phyloP scores from a whole-genome alignment of 2,329 filamentous ascomycete genomes.

The Aspergillus tamarii region DNA sequence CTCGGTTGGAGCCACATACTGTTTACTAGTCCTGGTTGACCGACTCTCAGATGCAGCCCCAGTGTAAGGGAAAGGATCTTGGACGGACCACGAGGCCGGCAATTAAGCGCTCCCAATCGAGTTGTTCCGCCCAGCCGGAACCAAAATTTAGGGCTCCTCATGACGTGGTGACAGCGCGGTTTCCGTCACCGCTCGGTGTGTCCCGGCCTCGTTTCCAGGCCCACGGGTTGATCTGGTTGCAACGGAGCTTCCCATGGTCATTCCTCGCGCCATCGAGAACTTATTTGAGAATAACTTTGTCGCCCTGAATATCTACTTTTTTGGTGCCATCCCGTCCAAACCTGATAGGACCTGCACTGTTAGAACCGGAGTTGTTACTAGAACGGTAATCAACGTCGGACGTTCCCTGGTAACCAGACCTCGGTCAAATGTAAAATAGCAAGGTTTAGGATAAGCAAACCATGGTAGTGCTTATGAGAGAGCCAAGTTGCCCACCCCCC shows the following conservation, averaged over 20 bases:
- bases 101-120: not conserved
- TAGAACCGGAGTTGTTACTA: not conserved
- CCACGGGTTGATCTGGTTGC: not conserved
- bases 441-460: not conserved
- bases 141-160: not conserved
- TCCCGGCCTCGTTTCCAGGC: not conserved
- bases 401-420: not conserved
- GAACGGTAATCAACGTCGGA: not conserved
- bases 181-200: not conserved
- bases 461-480: not conserved
- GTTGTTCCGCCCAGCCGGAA: not conserved
- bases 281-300: not conserved
- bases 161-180: not conserved
- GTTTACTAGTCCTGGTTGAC: not conserved
- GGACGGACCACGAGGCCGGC: not conserved
- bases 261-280: not conserved
- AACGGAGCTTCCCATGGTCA: not conserved
- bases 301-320: not conserved
- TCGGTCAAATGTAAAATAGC: not conserved
- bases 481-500: not conserved
- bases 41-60: not conserved
- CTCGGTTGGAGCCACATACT: not conserved
- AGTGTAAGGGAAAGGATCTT: not conserved
- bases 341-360: not conserved
- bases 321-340: not conserved